Evolutionary conservation across 148 eudicot genomes (phyloP).

Genomic region (Salicornia ramosissima): DNA sequence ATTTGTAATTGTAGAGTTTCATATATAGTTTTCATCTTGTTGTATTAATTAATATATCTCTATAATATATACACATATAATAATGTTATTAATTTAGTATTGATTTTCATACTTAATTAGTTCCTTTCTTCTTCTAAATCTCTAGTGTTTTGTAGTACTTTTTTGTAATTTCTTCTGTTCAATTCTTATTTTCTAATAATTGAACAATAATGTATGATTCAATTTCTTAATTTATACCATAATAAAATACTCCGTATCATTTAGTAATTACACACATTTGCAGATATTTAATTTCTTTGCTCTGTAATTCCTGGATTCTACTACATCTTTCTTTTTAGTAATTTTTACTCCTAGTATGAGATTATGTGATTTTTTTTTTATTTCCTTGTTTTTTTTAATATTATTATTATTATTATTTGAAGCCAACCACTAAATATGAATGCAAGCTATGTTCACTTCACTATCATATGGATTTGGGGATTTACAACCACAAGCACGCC

Average conservation of each 20-base stretch:
- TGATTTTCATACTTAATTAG: background rate
- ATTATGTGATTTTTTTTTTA: background rate
- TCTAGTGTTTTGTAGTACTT: background rate
- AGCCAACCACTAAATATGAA: background rate
- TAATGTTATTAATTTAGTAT: no score
- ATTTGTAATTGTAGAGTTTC: slow-evolving; percentile 21
- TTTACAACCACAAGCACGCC: slow-evolving; percentile 17
- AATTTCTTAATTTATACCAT: background rate
- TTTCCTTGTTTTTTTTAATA: background rate
- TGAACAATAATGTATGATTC: background rate
- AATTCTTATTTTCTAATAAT: background rate
- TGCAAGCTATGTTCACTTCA: slow-evolving; percentile 7
- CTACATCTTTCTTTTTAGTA: no score
- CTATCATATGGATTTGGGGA: slow-evolving; percentile 5
- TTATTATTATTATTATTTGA: background rate
- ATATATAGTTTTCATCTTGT: background rate
- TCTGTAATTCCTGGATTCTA: background rate
- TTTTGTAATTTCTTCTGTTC: background rate
- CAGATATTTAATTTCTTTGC: no score
- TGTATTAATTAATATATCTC: slow-evolving; percentile 1
- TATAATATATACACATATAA: no score
- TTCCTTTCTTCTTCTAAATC: background rate
- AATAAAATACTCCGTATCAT: no score
- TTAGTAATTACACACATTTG: no score
- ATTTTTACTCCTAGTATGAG: no score